Evolutionary conservation across 1,284 basidiomycete genomes (phyloP).

Genomic region (Rhodotorula sp.): DNA sequence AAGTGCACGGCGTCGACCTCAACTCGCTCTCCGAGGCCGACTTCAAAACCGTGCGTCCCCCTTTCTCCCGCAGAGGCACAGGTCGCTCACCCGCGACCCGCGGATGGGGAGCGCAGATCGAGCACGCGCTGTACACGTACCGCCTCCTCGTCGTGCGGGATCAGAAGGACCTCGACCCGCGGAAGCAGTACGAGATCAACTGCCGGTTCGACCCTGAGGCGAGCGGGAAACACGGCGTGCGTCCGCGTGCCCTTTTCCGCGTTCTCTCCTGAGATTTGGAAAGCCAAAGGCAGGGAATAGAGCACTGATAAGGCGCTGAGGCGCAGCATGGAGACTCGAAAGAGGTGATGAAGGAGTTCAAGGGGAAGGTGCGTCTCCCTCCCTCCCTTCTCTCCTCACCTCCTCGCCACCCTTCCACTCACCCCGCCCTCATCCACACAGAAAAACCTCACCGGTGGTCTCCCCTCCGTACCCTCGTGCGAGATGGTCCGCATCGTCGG

Average conservation of each 20-base stretch:
- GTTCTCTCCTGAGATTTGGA: no score
- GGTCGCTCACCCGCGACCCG: no score
- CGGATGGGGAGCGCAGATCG: not conserved
- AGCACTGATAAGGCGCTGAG: no score
- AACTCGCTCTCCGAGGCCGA: not conserved
- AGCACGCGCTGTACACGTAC: slow-evolving; percentile 18
- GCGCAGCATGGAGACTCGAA: slow-evolving; percentile 1
- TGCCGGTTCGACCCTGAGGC: slow-evolving; percentile 69
- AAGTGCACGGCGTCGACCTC: slow-evolving; percentile 9
- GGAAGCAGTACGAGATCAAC: slow-evolving; percentile 68
- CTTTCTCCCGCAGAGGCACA: no score
- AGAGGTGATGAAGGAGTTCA: slow-evolving; percentile 2
- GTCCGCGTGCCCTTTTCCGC: no score
- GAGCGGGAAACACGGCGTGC: not conserved
- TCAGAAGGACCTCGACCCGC: slow-evolving; percentile 67
- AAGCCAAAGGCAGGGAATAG: no score
- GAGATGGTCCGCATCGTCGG: slow-evolving; percentile 17
- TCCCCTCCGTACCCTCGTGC: not conserved
- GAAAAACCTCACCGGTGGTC: not conserved
- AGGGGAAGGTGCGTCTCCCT: slow-evolving; percentile 6
- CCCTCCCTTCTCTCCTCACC: not conserved
- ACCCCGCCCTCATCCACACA: no score
- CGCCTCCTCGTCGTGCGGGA: slow-evolving; percentile 7
- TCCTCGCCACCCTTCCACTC: no score
- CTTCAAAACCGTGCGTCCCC: not conserved